Conservation (phyloP, 83 land plant genomes). For the Picea mariana region DNA sequence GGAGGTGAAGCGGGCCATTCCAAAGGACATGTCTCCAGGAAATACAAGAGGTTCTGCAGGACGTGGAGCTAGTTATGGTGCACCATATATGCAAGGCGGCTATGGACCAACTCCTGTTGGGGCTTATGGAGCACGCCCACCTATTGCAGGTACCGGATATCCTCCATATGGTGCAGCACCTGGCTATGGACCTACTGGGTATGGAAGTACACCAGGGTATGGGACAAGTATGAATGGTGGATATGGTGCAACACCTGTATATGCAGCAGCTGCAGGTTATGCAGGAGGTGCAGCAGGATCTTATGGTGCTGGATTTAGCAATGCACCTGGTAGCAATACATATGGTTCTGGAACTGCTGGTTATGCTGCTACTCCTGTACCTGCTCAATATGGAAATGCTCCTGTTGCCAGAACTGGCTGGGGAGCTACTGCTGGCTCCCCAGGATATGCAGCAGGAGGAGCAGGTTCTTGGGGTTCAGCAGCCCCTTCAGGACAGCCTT, state of each 20-base stretch:
- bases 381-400: slow-evolving; percentile 18
- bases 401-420: slow-evolving; percentile 19
- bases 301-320: slow-evolving; percentile 16
- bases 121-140: slow-evolving; percentile 15
- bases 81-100: slow-evolving; percentile 24
- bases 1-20: slow-evolving; percentile 30
- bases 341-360: slow-evolving; percentile 21
- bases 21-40: slow-evolving; percentile 20
- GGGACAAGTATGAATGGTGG: slow-evolving; percentile 24
- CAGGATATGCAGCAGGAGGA: neutral
- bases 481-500: slow-evolving; percentile 14
- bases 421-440: slow-evolving; percentile 10
- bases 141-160: slow-evolving; percentile 16
- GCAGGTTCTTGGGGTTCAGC: slow-evolving; percentile 14
- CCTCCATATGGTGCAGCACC: slow-evolving; percentile 18
- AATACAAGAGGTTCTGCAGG: slow-evolving; percentile 21
- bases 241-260: slow-evolving; percentile 20
- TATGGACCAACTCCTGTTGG: slow-evolving; percentile 16
- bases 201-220: slow-evolving; percentile 24
- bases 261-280: slow-evolving; percentile 18
- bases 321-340: slow-evolving; percentile 15
- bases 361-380: neutral
- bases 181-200: slow-evolving; percentile 26
- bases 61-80: slow-evolving; percentile 18
- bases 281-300: slow-evolving; percentile 9